Evolutionary conservation across 768 basidiomycete genomes (phyloP).

Genomic region (Boletus vinaceobasis): DNA sequence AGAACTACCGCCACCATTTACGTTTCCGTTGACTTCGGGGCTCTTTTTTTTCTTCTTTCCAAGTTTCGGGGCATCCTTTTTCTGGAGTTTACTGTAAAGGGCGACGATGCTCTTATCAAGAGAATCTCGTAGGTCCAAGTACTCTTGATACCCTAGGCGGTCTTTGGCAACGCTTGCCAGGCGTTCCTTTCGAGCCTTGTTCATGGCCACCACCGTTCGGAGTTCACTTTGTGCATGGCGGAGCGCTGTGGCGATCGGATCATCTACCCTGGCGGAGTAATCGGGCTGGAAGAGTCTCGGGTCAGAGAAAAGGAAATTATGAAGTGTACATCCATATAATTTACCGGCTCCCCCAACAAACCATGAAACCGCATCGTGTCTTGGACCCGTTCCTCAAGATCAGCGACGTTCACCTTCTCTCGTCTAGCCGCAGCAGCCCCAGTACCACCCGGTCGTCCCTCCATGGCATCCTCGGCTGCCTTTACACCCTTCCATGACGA

Average conservation of each 20-base stretch:
- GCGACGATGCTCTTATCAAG: constrained; percentile 81
- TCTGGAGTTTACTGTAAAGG: constrained; percentile 76
- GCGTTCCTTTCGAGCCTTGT: constrained; percentile 77
- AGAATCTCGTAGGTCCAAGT: constrained; percentile 76
- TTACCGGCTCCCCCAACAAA: constrained; percentile 63
- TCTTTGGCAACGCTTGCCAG: constrained; percentile 77
- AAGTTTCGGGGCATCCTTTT: constrained; percentile 72
- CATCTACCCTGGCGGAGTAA: constrained; percentile 78
- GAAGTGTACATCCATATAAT: constrained; percentile 30
- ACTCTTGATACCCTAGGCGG: constrained; percentile 89
- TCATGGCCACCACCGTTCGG: constrained; percentile 69
- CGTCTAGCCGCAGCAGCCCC: constrained; percentile 71
- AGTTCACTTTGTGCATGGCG: constrained; percentile 85
- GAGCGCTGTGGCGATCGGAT: constrained; percentile 88
- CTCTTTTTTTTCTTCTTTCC: constrained; percentile 72
- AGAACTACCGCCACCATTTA: constrained; percentile 29
- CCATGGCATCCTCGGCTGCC: constrained; percentile 82
- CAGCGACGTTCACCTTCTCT: constrained; percentile 75
- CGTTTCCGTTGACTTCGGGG: constrained; percentile 33
- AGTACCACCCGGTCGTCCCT: constrained; percentile 76
- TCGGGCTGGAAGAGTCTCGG: constrained; percentile 50
- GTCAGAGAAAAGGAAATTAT: constrained; percentile 19
- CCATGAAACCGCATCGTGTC: constrained; percentile 79
- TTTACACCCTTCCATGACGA: constrained; percentile 73
- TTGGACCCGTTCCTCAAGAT: constrained; percentile 70